Conservation (phyloP, 495 filamentous ascomycete genomes). For the Physcia stellaris region DNA sequence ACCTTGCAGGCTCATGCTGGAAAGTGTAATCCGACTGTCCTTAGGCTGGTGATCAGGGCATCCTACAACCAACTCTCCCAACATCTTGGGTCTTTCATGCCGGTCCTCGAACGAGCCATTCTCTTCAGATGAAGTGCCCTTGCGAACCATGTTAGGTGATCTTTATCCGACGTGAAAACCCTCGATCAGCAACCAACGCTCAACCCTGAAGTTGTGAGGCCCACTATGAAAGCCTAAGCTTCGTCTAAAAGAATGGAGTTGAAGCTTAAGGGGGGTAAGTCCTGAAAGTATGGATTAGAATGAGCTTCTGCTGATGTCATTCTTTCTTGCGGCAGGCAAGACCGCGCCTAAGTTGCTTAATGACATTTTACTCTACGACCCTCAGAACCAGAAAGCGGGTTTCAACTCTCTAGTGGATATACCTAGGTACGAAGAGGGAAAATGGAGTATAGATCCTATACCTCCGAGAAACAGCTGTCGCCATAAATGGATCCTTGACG, state of each 20-base stretch:
- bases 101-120: too few species aligned
- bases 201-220: too few species aligned
- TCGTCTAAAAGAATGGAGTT: background rate
- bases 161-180: too few species aligned
- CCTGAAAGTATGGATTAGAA: too few species aligned
- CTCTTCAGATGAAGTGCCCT: too few species aligned
- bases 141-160: too few species aligned
- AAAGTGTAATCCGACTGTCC: too few species aligned
- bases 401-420: slow-evolving; percentile 41
- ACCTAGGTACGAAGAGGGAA: slow-evolving; percentile 17
- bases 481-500: slow-evolving; percentile 41
- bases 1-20: too few species aligned
- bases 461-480: slow-evolving; percentile 28
- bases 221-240: slow-evolving; percentile 7
- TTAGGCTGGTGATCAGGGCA: too few species aligned
- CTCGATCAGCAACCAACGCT: too few species aligned
- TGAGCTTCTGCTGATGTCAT: slow-evolving; percentile 8
- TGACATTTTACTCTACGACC: slow-evolving; percentile 45
- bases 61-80: too few species aligned
- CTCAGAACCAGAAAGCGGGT: slow-evolving; percentile 31
- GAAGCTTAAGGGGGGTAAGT: slow-evolving; percentile 9
- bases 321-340: slow-evolving; percentile 42
- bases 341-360: slow-evolving; percentile 45
- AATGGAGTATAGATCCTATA: slow-evolving; percentile 10
- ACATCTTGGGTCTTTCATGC: too few species aligned